Base-by-base conservation (phyloP, 371 early-diverging fungal genomes). In the Lichtheimia ramosa region DNA sequence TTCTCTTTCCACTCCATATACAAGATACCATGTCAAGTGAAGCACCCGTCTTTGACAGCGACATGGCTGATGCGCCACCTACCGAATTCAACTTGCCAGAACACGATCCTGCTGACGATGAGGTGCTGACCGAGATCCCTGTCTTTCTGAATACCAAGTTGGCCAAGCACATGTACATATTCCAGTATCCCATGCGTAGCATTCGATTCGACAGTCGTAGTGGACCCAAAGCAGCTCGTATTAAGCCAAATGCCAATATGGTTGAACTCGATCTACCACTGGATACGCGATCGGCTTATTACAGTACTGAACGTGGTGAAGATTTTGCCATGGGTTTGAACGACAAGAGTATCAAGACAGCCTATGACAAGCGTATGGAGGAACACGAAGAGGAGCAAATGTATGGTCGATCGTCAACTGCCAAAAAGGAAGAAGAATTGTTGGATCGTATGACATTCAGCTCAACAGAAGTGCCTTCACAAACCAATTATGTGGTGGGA, bases 201-300 rank as follows among this genome's bases (percentile, higher is more conserved):
- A 63, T 74, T 12, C 79, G 83, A 18, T 86, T 84, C 57, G 64
- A 48, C 10, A 65, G 63, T 27, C 75, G 54, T 14, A 75, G 62
- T 8, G 79, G 80, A 54, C 86, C 81, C 28, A 77, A 56, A 54
- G 84, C 79, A n/a, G 91, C 92, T 6, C 91, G 95, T 27, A 73
- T 93, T 65, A 95, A 95, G 72, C 92, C 92, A 0, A 78, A 81
- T 40, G 84, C 92, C 13, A 85, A 89, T 50, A 81, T 88, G 65
- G 84, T 95, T 23, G 94, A 96, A 70, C 63, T 95, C n/a, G 95
- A 95, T 64, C 65, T 95, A n/a, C 89, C 91, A 12, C 54, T 96
- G 3, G 88, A 93, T 53, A 89, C 90, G 16, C 71, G 73, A 43
- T 75, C 87, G 10, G 58, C 72, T 5, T 82, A 85, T 64, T 95